Base-by-base conservation (phyloP, 441 rosid species). In the Arabidopsis hybrid region DNA sequence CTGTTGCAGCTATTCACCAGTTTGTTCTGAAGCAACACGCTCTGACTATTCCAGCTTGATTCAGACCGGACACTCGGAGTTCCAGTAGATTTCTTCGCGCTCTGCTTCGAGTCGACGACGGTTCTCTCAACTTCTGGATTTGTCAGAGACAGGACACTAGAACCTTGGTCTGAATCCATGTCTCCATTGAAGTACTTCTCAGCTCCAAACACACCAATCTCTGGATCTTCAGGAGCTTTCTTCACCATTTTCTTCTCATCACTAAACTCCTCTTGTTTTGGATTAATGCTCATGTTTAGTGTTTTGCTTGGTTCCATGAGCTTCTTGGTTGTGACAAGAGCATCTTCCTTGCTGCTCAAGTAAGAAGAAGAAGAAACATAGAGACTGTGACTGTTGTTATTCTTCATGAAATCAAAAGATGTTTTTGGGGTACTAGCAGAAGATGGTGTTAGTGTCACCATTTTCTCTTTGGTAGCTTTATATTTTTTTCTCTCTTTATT, bases 11-110 rank as follows among this genome's bases (percentile, higher is more conserved):
- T 35, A 29, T 72, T 72, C 38, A 21, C 70, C 42, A 57, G 17
- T 62, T 63, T 72, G 61, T 69, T 74, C 57, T 78, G 85, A 70
- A 92, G 74, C 72, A 94, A 75, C 10, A 83, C 73, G 11, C 71
- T 89, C 62, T 87, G 97, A 83, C 97, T 90, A 83, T 90, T 87
- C 90, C 89, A 86, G 78, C 95, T 90, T 10, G 87, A 86, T 61
- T 87, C 87, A 17, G 99, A 90, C 11, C 45, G 74, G 31, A 85
- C 45, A 56, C 92, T 88, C 0, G 85, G 87, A 35, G 94, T 80
- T 67, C 82, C 88, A n/a, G 64, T 69, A 13, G 63, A 65, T 36
- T 21, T 52, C 72, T 69, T 82, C 75, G 29, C 75, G 58, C 56
- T 82, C 11, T 55, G 63, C 75, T 76, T 72, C 18, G 14, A 13